These are phyloP conservation scores for Scutellaria barbata DNA, from an alignment of 257 asterid genomes.

Conservation along the genomic window DNA sequence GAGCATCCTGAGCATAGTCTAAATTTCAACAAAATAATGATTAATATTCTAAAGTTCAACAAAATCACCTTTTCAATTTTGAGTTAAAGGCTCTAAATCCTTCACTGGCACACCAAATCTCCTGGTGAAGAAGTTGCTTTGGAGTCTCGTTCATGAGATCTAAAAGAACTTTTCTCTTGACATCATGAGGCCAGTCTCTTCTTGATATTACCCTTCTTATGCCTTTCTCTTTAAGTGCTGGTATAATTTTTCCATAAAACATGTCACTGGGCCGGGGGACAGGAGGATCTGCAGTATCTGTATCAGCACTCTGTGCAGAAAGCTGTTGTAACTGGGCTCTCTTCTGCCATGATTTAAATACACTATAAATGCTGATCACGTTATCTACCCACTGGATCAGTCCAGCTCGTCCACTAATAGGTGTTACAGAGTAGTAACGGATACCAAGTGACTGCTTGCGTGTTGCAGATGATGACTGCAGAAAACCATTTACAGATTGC, in stretches of 20 bases:
- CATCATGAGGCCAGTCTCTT: constrained; percentile 99
- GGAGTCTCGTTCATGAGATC: constrained; percentile 97
- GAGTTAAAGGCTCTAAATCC: constrained; percentile 93
- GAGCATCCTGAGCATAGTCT: constrained; percentile 24
- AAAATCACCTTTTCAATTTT: constrained; percentile 76
- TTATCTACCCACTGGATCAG: constrained; percentile 98
- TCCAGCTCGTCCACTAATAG: constrained; percentile 98
- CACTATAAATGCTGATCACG: constrained; percentile 85
- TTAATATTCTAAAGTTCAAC: constrained; percentile 29
- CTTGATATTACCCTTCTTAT: constrained; percentile 94
- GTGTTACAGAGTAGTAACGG: constrained; percentile 95
- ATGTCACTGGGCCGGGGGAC: constrained; percentile 98
- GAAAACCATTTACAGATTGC: constrained; percentile 90
- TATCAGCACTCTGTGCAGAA: constrained; percentile 62
- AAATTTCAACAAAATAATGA: no score
- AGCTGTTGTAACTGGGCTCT: constrained; percentile 77
- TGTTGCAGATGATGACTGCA: constrained; percentile 75
- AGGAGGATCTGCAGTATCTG: constrained; percentile 72
- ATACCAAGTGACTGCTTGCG: constrained; percentile 73
- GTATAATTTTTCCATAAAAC: constrained; percentile 97
- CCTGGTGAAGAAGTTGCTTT: constrained; percentile 93
- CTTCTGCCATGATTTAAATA: constrained; percentile 96
- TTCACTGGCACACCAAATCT: constrained; percentile 99
- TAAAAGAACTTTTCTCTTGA: constrained; percentile 85
- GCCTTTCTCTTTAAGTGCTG: constrained; percentile 99